phyloP scores from a whole-genome alignment of 75 land plant genomes.

The Cunninghamia lanceolata region DNA sequence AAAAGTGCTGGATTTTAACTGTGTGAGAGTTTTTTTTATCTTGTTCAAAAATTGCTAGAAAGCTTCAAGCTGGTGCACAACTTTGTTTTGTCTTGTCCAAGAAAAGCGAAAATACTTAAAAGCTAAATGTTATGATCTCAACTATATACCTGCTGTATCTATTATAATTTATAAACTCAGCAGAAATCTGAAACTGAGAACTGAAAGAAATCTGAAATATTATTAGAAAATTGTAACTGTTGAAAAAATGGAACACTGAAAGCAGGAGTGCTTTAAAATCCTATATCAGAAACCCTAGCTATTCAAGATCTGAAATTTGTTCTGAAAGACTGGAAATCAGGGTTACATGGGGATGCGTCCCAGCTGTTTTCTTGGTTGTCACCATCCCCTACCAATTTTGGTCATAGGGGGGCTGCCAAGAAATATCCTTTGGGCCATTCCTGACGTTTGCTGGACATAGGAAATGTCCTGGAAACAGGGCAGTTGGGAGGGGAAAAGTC shows the following conservation, averaged over 20 bases:
- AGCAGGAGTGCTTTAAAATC: background rate
- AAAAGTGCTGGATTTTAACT: background rate
- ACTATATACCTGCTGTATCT: background rate
- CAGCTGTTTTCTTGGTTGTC: no score
- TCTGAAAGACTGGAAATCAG: background rate
- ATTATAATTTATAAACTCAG: background rate
- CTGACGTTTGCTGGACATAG: no score
- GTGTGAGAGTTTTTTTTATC: background rate
- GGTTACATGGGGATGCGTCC: no score
- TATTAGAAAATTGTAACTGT: background rate
- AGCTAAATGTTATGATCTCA: background rate
- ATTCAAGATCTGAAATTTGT: background rate
- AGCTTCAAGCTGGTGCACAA: conserved; percentile 26
- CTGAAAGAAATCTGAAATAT: background rate
- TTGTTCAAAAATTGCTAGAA: background rate
- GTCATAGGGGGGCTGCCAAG: no score
- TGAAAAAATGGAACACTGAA: background rate
- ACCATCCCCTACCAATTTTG: no score
- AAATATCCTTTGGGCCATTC: no score
- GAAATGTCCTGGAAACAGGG: no score
- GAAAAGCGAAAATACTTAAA: background rate
- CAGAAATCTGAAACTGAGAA: background rate
- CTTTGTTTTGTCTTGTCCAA: background rate
- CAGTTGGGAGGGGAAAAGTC: no score
- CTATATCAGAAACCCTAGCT: background rate